Conservation (phyloP, 257 asterid species). For the Striga asiatica region DNA sequence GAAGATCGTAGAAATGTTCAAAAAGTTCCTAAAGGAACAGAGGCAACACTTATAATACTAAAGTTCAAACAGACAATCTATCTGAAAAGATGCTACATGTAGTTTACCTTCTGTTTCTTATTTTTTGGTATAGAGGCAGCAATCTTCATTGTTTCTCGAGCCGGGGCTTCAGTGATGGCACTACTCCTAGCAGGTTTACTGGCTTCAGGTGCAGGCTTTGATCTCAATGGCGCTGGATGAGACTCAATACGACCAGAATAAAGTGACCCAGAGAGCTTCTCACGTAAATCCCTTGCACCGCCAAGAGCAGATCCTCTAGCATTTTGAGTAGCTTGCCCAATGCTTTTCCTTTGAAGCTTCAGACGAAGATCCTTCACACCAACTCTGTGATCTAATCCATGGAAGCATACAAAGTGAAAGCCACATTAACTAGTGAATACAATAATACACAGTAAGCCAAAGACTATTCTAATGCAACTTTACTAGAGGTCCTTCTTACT, state of each 20-base stretch:
- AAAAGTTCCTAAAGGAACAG: neutral
- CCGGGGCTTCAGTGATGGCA: conserved; percentile 40
- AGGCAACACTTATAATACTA: neutral
- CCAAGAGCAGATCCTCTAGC: conserved; percentile 38
- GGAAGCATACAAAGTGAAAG: conserved; percentile 14
- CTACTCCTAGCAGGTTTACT: conserved; percentile 39
- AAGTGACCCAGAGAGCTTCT: conserved; percentile 62
- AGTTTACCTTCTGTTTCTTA: conserved; percentile 33
- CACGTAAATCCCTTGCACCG: conserved; percentile 63
- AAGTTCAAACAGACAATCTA: neutral
- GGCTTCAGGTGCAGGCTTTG: conserved; percentile 38
- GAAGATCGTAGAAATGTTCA: neutral
- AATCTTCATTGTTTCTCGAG: conserved; percentile 27
- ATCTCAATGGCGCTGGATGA: conserved; percentile 24
- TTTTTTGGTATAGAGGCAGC: conserved; percentile 40
- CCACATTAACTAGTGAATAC: conserved; percentile 9
- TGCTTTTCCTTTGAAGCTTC: conserved; percentile 62
- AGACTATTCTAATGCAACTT: conserved; percentile 4
- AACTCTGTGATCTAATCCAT: conserved; percentile 54
- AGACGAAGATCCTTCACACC: conserved; percentile 61
- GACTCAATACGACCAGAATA: conserved; percentile 33
- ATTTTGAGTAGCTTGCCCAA: conserved; percentile 34
- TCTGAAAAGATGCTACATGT: neutral
- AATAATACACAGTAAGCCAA: conserved; percentile 12
- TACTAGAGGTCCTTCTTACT: conserved; percentile 29